These are phyloP conservation scores for Aschersonia sp. DNA, from an alignment of 2,329 filamentous ascomycete genomes.

Conservation along the genomic window DNA sequence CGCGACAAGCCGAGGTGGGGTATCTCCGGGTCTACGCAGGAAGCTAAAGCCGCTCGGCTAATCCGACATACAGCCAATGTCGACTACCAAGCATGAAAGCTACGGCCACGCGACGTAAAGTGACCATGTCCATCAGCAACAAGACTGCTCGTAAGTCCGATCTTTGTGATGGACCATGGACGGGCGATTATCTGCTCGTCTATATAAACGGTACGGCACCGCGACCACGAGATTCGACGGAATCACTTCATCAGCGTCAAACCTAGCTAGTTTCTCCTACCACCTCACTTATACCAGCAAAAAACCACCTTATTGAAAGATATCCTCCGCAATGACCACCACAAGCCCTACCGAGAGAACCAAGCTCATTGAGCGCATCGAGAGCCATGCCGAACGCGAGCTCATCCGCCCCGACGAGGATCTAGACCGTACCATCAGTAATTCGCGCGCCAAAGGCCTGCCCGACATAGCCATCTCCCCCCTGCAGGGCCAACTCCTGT, in stretches of 20 bases:
- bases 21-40: not conserved
- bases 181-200: not conserved
- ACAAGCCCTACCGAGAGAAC: not conserved
- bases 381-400: not conserved
- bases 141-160: not conserved
- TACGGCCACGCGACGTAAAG: too few species aligned
- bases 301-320: not conserved
- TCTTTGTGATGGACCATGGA: not conserved
- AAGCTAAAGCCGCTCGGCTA: not conserved
- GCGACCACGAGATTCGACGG: not conserved
- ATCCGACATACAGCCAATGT: too few species aligned
- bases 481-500: constrained; percentile 21
- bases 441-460: constrained; percentile 17
- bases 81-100: too few species aligned
- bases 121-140: too few species aligned
- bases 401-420: not conserved
- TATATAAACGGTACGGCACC: not conserved
- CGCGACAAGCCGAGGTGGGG: not conserved
- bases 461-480: constrained; percentile 21
- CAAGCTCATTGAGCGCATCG: not conserved
- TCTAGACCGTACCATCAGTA: constrained; percentile 12
- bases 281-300: not conserved
- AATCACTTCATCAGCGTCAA: too few species aligned
- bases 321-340: not conserved
- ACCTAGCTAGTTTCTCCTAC: too few species aligned